Evolutionary conservation across 2,329 filamentous ascomycete genomes (phyloP), one percentile per base, ranked within the genome.

Genomic region (Aspergillus tubingensis): DNA sequence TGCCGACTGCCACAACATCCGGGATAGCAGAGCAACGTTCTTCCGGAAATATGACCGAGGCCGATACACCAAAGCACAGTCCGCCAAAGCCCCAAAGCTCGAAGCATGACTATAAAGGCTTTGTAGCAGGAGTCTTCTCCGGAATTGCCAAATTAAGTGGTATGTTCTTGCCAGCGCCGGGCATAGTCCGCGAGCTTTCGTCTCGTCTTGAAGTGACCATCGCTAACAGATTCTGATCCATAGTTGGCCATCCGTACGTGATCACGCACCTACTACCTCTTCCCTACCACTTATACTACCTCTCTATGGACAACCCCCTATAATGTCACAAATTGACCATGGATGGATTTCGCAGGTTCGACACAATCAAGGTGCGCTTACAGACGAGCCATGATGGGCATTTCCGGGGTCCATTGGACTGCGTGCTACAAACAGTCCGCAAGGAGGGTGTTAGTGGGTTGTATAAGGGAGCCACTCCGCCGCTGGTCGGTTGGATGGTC

Each of bases 401-500:
- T 68, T 99, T 99, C 82, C 83, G 83, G 65, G 95, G 95, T 0
- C 93, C 95, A 0, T 75, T 96, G 32, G 88, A 96, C 76, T 98
- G 95, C 73, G 80, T 96, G 8, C 76, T 90, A 58, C 89, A 94
- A 75, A 99, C 95, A 8, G 66, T 98, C 27, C 86, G 89, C 62
- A 90, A 92, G 73, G 95, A 99, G 77, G 94, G 94, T 51, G 79
- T 96, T 50, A 79, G 83, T 54, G 95, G 92, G 3, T 82, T 99
- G 44, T 99, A 98, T 84, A 99, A 98, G 80, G 93, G 94, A 70
- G 92, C 92, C 10, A 91, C 91, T 27, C 94, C 94, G 58, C 95
- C 95, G 55, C 82, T 98, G 52, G 87, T 97, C 54, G 95, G 95
- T 69, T 98, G 95, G 95, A 96, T 98, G 90, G 91, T 96, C 72